phyloP scores from a whole-genome alignment of 805 yeast genomes.

The Suhomyces sp. region DNA sequence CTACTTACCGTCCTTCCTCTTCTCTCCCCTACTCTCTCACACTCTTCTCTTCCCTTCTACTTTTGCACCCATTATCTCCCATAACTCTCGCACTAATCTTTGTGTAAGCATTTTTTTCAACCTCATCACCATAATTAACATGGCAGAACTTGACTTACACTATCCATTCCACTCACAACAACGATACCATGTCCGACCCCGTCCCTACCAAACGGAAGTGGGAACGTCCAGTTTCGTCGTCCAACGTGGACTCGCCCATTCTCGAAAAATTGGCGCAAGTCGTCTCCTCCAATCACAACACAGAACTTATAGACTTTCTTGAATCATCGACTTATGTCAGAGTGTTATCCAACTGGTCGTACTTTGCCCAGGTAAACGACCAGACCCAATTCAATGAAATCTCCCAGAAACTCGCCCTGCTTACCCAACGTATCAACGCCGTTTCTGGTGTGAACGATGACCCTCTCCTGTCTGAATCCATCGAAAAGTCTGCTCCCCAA shows the following conservation, averaged over 20 bases:
- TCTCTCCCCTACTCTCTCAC: too few species aligned
- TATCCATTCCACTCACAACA: too few species aligned
- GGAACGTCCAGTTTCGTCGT: slow-evolving; percentile 8
- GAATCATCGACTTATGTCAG: slow-evolving; percentile 26
- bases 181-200: slow-evolving; percentile 1
- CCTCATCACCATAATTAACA: too few species aligned
- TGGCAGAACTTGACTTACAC: too few species aligned
- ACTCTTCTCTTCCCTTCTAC: too few species aligned
- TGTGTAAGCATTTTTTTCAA: too few species aligned
- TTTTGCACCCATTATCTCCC: too few species aligned
- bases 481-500: slow-evolving; percentile 7
- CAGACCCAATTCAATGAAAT: slow-evolving; percentile 49
- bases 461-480: slow-evolving; percentile 16
- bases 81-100: too few species aligned
- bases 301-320: slow-evolving; percentile 25
- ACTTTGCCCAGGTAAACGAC: slow-evolving; percentile 48
- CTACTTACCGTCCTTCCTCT: too few species aligned
- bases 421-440: slow-evolving; percentile 17
- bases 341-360: slow-evolving; percentile 42
- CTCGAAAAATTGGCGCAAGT: slow-evolving; percentile 12
- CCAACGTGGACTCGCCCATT: slow-evolving; percentile 14
- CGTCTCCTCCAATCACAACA: slow-evolving; percentile 13
- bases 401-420: slow-evolving; percentile 41
- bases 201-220: slow-evolving; percentile 4
- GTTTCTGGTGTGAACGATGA: too few species aligned